Base-by-base conservation (phyloP, 208 protist species). In the Angomonas desouzai region DNA sequence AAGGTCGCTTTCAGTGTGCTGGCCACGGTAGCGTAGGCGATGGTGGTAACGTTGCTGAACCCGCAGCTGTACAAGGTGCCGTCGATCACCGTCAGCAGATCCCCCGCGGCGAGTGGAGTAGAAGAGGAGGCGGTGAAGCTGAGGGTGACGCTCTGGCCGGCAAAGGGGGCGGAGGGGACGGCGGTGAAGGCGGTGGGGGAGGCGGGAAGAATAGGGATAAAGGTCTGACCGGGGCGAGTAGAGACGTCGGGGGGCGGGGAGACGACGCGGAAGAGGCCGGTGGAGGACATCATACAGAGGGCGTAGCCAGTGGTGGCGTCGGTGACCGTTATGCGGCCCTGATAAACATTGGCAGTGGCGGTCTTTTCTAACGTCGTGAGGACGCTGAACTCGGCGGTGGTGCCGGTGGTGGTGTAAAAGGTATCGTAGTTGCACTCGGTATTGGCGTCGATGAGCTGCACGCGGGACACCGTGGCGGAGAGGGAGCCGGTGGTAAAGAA, bases 341-440 rank as follows among this genome's bases (percentile, higher is more conserved):
- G 72, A 25, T 64, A 87, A 25, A 67, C 38, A 3, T 51, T 29
- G 1, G 64, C 43, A 34, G 55, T 55, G 11, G 64, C 40, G 28
- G 86, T 68, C 0, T 70, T 58, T 2, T 48, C 48, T 10, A 76
- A 30, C 32, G 53, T 59, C 60, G 48, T 51, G 55, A 85, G 76
- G 16, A 79, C 69, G 2, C 71, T 72, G 32, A 66, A 63, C n/a
- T 30, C 55, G 3, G 49, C 6, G 7, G 45, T 38, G 3, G 48
- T 55, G 1, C 57, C 69, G 13, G 69, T 74, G 27, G 48, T 63
- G 20, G 32, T 49, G 59, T 75, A 80, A 51, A 87, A 94, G 0
- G 81, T 69, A n/a, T 36, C 76, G 71, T 94, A 94, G 77, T 90
- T 89, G 68, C 89, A 92, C 69, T 94, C 87, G 10, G 48, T 66